Evolutionary conservation across 2,329 filamentous ascomycete genomes (phyloP).

Genomic region (Alternaria longipes): DNA sequence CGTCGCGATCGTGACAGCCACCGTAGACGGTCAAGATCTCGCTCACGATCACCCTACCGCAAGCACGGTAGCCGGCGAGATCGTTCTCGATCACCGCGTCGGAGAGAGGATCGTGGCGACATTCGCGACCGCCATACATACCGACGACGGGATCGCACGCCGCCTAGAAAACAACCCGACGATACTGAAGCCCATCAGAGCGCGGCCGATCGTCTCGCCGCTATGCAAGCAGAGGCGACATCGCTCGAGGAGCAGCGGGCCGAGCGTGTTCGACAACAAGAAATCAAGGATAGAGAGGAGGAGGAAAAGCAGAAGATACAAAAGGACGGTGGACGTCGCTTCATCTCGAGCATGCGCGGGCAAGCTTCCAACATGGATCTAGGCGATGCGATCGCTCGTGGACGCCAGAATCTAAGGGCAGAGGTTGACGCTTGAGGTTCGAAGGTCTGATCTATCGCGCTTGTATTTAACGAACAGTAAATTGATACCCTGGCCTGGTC

Average conservation of each 20-base stretch:
- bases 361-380: slow-evolving; percentile 39
- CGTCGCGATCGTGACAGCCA: slow-evolving; percentile 28
- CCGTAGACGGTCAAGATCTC: slow-evolving; percentile 33
- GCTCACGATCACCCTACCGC: slow-evolving; percentile 22
- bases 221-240: slow-evolving; percentile 47
- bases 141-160: slow-evolving; percentile 33
- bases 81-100: slow-evolving; percentile 35
- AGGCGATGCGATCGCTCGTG: slow-evolving; percentile 41
- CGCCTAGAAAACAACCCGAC: slow-evolving; percentile 19
- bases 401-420: slow-evolving; percentile 29
- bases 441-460: not conserved
- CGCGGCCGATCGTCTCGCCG: slow-evolving; percentile 42
- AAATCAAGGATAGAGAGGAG: slow-evolving; percentile 46
- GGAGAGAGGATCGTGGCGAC: slow-evolving; percentile 26
- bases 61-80: slow-evolving; percentile 15
- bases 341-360: slow-evolving; percentile 35
- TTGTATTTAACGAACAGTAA: slow-evolving; percentile 3
- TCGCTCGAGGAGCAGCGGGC: slow-evolving; percentile 45
- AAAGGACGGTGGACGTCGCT: slow-evolving; percentile 36
- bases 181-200: slow-evolving; percentile 25
- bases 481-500: slow-evolving; percentile 19
- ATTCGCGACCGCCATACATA: slow-evolving; percentile 24
- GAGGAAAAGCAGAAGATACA: slow-evolving; percentile 36
- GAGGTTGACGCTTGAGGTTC: slow-evolving; percentile 26
- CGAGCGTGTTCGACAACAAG: slow-evolving; percentile 45